Evolutionary conservation across 2,329 filamentous ascomycete species (phyloP).

Genomic region (Ophiostoma novo-ulmi): DNA sequence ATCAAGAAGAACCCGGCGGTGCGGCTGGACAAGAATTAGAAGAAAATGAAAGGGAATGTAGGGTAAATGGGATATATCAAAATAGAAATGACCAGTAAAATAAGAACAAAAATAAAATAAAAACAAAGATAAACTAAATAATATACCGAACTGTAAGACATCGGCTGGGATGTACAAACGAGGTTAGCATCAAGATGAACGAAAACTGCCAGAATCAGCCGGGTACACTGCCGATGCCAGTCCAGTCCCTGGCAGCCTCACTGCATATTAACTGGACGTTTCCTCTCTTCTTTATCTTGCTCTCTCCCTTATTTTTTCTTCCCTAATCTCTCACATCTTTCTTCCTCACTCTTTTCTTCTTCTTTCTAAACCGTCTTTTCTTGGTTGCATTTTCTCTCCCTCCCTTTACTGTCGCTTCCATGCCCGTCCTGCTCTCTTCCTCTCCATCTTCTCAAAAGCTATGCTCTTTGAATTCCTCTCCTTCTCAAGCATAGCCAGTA

Average conservation of each 20-base stretch:
- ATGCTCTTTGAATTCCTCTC: neutral
- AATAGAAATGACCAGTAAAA: neutral
- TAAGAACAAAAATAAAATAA: neutral
- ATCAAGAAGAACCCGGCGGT: conserved; percentile 90
- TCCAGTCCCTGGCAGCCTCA: neutral
- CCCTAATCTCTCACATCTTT: neutral
- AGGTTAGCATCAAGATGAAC: neutral
- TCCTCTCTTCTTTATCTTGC: neutral
- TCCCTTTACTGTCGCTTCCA: neutral
- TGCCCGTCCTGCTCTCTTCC: neutral
- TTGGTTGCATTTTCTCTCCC: no score
- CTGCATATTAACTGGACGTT: neutral
- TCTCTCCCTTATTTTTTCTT: neutral
- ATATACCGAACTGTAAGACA: neutral
- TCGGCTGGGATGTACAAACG: neutral
- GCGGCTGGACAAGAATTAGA: conserved; percentile 75
- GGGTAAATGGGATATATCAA: neutral
- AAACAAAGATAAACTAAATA: conserved; percentile 7
- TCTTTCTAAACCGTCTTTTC: neutral
- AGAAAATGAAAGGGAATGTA: neutral
- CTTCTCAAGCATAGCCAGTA: neutral
- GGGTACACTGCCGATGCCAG: neutral
- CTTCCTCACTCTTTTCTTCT: neutral
- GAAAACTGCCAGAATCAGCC: neutral
- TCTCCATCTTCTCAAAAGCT: neutral